A percentile compares a stretch with the other conserved stretches of the same genome.
These are phyloP conservation scores for Dothideomycetidae sp. DNA, from an alignment of 2,329 filamentous ascomycete genomes.

Conservation along the genomic window DNA sequence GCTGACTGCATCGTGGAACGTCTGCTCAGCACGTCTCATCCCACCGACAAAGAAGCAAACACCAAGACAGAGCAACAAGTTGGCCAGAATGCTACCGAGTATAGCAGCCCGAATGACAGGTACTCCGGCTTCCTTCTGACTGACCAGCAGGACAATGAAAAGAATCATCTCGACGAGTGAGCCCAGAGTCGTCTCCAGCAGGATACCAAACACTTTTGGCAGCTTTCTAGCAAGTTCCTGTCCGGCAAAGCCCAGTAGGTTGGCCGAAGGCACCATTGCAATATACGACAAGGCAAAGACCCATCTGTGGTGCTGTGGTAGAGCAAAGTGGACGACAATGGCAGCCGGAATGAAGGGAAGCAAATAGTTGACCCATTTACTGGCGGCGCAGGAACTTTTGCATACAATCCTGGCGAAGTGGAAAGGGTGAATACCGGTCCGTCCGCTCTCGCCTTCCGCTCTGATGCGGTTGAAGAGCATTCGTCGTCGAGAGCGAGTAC, in stretches of 20 bases:
- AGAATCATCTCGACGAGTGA: slow-evolving; percentile 69
- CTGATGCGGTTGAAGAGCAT: no score
- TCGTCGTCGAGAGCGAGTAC: no score
- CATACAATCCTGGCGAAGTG: slow-evolving; percentile 32
- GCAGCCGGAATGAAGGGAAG: slow-evolving; percentile 37
- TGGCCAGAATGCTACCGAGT: slow-evolving; percentile 67
- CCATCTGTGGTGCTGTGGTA: slow-evolving; percentile 26
- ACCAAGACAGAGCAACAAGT: slow-evolving; percentile 67
- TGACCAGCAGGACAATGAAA: slow-evolving; percentile 52
- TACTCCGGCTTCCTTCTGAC: slow-evolving; percentile 16
- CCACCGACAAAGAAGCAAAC: slow-evolving; percentile 70
- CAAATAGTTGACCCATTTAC: slow-evolving; percentile 34
- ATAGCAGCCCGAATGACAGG: slow-evolving; percentile 69
- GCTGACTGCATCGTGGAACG: slow-evolving; percentile 60
- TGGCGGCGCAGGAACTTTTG: slow-evolving; percentile 31
- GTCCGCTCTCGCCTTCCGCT: slow-evolving; percentile 35
- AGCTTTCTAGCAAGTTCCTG: slow-evolving; percentile 59
- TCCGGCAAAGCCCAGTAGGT: slow-evolving; percentile 46
- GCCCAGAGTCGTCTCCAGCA: slow-evolving; percentile 41
- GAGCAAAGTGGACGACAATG: slow-evolving; percentile 33
- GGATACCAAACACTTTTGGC: slow-evolving; percentile 54
- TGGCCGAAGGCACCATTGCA: slow-evolving; percentile 37
- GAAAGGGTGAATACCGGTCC: slow-evolving; percentile 29
- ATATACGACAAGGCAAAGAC: slow-evolving; percentile 37
- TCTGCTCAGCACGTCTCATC: slow-evolving; percentile 50